Conservation (phyloP, 495 filamentous ascomycete species). For the Xylaria intraflava region DNA sequence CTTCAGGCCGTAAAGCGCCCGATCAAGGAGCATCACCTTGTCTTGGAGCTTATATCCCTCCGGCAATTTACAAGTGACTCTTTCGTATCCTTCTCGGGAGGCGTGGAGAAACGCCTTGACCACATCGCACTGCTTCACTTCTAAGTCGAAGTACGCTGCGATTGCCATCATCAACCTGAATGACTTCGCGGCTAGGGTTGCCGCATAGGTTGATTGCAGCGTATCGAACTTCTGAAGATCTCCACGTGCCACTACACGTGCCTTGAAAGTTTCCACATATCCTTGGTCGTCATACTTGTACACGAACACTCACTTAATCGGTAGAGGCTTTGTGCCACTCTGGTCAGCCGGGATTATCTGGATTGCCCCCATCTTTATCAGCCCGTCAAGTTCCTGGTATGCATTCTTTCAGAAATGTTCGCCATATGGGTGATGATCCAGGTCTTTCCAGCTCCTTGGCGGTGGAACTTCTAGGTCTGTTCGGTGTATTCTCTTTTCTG, state of each 20-base stretch:
- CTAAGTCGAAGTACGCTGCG: slow-evolving; percentile 5
- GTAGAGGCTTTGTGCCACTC: neutral
- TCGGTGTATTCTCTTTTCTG: neutral
- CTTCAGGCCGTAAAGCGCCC: neutral
- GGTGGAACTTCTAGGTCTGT: neutral
- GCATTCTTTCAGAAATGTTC: neutral
- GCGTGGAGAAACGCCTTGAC: slow-evolving; percentile 5
- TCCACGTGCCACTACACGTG: neutral
- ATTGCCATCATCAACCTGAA: slow-evolving; percentile 7
- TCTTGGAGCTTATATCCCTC: neutral
- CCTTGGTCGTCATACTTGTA: neutral
- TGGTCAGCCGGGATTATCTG: neutral
- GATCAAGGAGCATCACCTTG: neutral
- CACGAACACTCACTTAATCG: neutral
- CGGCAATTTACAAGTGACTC: neutral
- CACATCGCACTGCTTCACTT: slow-evolving; percentile 8
- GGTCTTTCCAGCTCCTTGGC: neutral
- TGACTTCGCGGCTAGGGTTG: slow-evolving; percentile 12
- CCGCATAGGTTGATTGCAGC: slow-evolving; percentile 5
- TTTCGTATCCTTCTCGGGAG: neutral
- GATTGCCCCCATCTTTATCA: neutral
- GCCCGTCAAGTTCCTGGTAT: neutral
- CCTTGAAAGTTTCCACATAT: neutral
- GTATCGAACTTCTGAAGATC: neutral
- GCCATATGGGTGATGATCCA: neutral